Evolutionary conservation across 2,329 filamentous ascomycete species (phyloP).

Genomic region (Kalaharituber pfeilii): DNA sequence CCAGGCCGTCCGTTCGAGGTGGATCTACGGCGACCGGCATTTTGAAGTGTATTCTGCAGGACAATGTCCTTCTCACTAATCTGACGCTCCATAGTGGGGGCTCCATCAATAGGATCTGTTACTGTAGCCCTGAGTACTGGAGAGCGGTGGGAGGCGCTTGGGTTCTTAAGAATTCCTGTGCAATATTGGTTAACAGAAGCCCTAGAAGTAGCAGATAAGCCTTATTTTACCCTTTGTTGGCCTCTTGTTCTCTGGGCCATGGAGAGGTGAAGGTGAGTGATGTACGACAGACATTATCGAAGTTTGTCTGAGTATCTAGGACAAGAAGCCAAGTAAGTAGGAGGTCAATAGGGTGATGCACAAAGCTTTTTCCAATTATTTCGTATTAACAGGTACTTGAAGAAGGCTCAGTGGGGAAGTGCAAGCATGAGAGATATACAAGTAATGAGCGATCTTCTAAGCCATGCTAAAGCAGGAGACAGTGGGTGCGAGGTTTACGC

Average conservation of each 20-base stretch:
- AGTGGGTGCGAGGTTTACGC: too few species aligned
- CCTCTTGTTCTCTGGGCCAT: slow-evolving; percentile 24
- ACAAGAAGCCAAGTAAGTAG: too few species aligned
- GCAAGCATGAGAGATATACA: too few species aligned
- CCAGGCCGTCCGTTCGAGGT: slow-evolving; percentile 53
- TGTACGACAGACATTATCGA: slow-evolving; percentile 5
- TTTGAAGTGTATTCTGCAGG: slow-evolving; percentile 82
- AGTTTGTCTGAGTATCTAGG: background rate
- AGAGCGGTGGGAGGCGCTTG: slow-evolving; percentile 39
- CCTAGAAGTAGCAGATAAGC: too few species aligned
- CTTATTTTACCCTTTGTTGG: slow-evolving; percentile 30
- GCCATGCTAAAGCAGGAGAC: too few species aligned
- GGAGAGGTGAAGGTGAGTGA: slow-evolving; percentile 17
- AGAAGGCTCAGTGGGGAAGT: too few species aligned
- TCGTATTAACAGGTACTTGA: too few species aligned
- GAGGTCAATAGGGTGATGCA: too few species aligned
- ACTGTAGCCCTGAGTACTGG: slow-evolving; percentile 32
- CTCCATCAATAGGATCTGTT: slow-evolving; percentile 23
- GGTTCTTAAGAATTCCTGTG: slow-evolving; percentile 86
- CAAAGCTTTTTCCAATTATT: too few species aligned
- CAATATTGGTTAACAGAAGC: slow-evolving; percentile 4
- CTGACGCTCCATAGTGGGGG: slow-evolving; percentile 20
- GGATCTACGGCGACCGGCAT: slow-evolving; percentile 74
- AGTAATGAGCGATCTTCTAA: too few species aligned
- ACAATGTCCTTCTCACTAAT: slow-evolving; percentile 71